Base-by-base conservation (phyloP, 345 rosid genomes). In the Citrus australasica region DNA sequence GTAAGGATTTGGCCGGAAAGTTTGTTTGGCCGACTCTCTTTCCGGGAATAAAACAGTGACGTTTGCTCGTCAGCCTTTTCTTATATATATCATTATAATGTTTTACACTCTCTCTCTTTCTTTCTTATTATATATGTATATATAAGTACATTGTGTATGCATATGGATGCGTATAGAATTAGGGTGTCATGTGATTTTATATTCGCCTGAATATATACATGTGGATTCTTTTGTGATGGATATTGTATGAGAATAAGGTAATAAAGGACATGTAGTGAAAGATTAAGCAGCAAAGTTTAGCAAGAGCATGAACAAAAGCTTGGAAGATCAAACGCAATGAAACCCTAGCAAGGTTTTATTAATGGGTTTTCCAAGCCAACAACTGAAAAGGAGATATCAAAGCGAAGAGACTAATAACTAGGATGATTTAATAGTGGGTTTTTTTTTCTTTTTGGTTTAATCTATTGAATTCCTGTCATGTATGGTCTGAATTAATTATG, bases 1-100 rank as follows among this genome's bases (percentile, higher is more conserved):
- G 79, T 69, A 66, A 79, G 40, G 35, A 35, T 79, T 82, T 89
- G 88, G 89, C 89, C 88, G 85, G 92, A 91, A 90, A 85, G 88
- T 88, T 86, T 84, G 86, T 86, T 88, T 87, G 93, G 92, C 84
- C 79, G 88, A 87, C 85, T 88, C 84, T 81, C 82, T 40, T 84
- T 85, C 86, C 85, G 82, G 89, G 87, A 81, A 89, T 75, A 82
- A 83, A 84, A 87, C 80, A 19, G 81, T 84, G 89, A 86, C 86
- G 86, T 79, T 32, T 74, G 71, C 76, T 53, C 58, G 17, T 53
- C 10, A 75, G 37, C 63, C 77, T 55, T 69, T 62, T 46, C 4
- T 3, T 46, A 1, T 13, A 46, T 3, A 46, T 11, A 0, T 46
- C 79, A 71, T 37, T 70, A 74, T 71, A 28, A 79, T 76, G 32